Evolutionary conservation across 1,284 basidiomycete species (phyloP).

Genomic region (Ceratobasidium sp.): DNA sequence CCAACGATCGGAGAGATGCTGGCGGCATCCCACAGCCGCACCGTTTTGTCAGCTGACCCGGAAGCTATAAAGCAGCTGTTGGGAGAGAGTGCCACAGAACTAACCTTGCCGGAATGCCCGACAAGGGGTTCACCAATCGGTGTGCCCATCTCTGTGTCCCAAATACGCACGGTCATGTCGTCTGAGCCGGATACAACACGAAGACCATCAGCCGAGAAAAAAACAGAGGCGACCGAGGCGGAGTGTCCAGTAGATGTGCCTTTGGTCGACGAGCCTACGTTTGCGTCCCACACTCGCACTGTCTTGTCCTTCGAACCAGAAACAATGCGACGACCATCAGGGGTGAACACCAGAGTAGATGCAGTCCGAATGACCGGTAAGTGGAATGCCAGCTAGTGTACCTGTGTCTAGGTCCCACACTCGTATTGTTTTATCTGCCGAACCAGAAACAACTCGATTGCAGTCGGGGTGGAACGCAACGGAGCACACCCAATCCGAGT

Average conservation of each 20-base stretch:
- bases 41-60: constrained; percentile 83
- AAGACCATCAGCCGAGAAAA: constrained; percentile 18
- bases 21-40: constrained; percentile 86
- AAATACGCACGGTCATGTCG: neutral
- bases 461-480: constrained; percentile 36
- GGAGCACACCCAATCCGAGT: neutral
- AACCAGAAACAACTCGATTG: constrained; percentile 17
- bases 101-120: constrained; percentile 59
- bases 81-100: constrained; percentile 81
- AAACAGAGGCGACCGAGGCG: neutral
- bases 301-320: too few species aligned
- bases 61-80: constrained; percentile 84
- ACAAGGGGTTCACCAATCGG: neutral
- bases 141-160: constrained; percentile 5
- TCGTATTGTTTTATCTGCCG: constrained; percentile 39
- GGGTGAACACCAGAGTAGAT: neutral
- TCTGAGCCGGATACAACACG: neutral
- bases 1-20: constrained; percentile 76
- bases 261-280: neutral
- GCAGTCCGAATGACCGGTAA: neutral
- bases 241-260: neutral
- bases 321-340: too few species aligned
- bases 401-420: constrained; percentile 40
- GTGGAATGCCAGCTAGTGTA: neutral
- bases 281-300: constrained; percentile 46